Conservation (phyloP, 169 alveolate genomes). For the Besnoitia besnoiti region DNA sequence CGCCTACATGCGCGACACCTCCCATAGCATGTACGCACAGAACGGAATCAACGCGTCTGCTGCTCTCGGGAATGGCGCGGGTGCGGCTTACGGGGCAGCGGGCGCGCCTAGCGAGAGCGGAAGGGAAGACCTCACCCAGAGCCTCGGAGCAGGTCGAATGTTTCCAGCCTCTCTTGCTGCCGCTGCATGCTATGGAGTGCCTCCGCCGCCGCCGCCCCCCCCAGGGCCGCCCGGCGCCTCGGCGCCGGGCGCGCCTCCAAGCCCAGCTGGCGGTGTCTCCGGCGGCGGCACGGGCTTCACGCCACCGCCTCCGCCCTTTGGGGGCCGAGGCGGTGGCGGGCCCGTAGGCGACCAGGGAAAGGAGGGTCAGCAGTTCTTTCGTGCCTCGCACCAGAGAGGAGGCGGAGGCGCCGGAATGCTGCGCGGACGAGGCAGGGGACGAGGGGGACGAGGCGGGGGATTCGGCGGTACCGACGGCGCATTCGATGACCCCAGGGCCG, state of each 20-base stretch:
- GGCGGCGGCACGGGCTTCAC: not conserved
- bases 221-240: not conserved
- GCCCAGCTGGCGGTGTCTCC: not conserved
- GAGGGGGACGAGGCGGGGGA: not conserved
- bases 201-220: too few species aligned
- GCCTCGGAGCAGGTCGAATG: not conserved
- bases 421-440: not conserved
- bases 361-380: slow-evolving; percentile 10
- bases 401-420: not conserved
- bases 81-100: not conserved
- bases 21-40: not conserved
- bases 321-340: slow-evolving; percentile 12
- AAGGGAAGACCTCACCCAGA: not conserved
- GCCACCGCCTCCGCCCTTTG: not conserved
- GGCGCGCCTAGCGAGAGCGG: not conserved
- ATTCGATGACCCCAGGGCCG: not conserved
- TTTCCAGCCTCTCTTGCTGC: not conserved
- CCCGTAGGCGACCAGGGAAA: not conserved
- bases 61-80: not conserved
- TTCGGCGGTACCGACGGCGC: not conserved
- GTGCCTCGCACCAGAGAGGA: not conserved
- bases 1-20: too few species aligned
- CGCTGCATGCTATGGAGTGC: not conserved
- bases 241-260: not conserved
- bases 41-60: not conserved